Base-by-base conservation (phyloP, 139 green algal species). In the Haematococcus lacustris region DNA sequence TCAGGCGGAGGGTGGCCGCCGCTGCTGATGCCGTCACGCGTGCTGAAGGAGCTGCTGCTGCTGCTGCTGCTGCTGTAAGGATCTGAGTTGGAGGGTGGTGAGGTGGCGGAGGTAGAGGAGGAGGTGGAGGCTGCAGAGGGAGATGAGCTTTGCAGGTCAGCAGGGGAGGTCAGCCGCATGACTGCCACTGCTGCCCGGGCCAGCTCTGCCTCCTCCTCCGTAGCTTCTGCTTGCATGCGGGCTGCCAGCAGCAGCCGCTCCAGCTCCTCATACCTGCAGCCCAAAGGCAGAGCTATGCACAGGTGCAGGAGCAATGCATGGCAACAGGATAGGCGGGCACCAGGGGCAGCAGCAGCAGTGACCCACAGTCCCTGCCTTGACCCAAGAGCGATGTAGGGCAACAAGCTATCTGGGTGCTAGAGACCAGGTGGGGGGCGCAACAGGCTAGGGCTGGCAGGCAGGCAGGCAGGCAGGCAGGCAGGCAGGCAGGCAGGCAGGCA, bases 241-340 rank as follows among this genome's bases (percentile, higher is more conserved):
- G 87, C 90, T 50, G 74, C 62, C 17, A 80, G 43, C 66, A 96
- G 76, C 79, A 93, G 81, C 33, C 74, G 63, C 80, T 89, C 79
- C 35, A 95, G 82, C 57, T 91, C 86, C 76, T 96, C 90, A 75
- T 95, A 95, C 76, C 88, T 91, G 76, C 53, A 6, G 88, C 89
- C 1, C 79, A 70, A 17, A 81, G 38, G 66, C 30, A 64, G 43
- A 53, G 23, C 32, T 21, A 50, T 17, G 32, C 62, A 17, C 33
- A 43, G 35, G 17, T 9, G 30, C 65, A 70, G 37, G n/a, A n/a
- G n/a, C n/a, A n/a, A n/a, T n/a, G n/a, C n/a, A n/a, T n/a, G n/a
- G n/a, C n/a, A n/a, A n/a, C n/a, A n/a, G n/a, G n/a, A n/a, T n/a
- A n/a, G n/a, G n/a, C n/a, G n/a, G n/a, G n/a, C n/a, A n/a, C n/a